Base-by-base conservation (phyloP, 2,329 filamentous ascomycete genomes). In the Capronia epimyces region DNA sequence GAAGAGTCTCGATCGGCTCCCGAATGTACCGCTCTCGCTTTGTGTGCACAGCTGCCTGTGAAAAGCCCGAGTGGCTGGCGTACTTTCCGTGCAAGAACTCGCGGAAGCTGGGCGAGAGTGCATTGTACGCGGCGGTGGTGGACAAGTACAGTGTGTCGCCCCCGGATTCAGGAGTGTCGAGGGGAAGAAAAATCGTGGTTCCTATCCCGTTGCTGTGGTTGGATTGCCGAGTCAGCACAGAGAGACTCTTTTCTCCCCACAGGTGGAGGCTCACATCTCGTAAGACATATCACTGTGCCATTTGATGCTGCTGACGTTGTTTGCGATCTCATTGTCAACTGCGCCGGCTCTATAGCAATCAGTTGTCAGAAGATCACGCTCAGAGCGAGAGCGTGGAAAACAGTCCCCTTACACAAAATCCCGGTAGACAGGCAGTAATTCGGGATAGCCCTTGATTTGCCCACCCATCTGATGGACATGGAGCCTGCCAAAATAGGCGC, bases 301-400 rank as follows among this genome's bases (percentile, higher is more conserved):
- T 25, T 49, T 51, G 36, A 39, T 56, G 2, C 67, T 70, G 29
- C 67, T 69, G n/a, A 72, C 61, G 41, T 25, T 27, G 22, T 18
- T 18, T 29, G 3, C 16, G 21, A 29, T 18, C 22, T 27, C n/a
- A 22, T 27, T 29, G 41, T 43, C 41, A 15, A 27, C 25, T 10
- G 25, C 29, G 13, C 29, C 29, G 12, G 29, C 29, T 32, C 12
- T n/a, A 3, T 32, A 27, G 25, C 25, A 27, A 6, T 27, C 6
- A 27, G 10, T 27, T 27, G 25, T 27, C 25, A 10, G 25, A 27
- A 27, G 5, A 27, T 10, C 6, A 10, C 25, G 10, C 6, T 27
- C 10, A 27, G 25, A 27, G 25, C 10, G 25, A 6, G 10, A 10
- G 25, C 25, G 25, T 27, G 25, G 10, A 10, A 10, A 5, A 27